Evolutionary conservation across 73 alveolate genomes (phyloP), one percentile per base, ranked within the genome.

Genomic region (Symbiodinium natans): DNA sequence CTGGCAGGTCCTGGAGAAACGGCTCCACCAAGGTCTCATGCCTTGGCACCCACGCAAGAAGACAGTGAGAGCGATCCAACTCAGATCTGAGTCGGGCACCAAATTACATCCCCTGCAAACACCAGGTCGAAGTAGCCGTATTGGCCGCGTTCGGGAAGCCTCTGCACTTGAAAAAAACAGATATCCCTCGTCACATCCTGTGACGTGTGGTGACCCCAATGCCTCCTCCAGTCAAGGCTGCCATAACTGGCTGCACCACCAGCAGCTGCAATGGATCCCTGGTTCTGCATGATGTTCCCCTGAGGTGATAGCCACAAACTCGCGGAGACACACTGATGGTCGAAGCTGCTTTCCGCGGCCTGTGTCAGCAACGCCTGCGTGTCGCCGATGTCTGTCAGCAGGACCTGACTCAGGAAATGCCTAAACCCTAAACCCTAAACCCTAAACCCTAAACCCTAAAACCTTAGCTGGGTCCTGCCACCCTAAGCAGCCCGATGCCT

Each of bases 11-110:
- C 97, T 90, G 87, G 75, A 90, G 83, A 25, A 90, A 90, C 17
- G 97, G 97, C 97, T 90, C 97, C 97, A 90, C 97, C 77, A 90
- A 68, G 74, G 88, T 68, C 88, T 90, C 97, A 17, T 90, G 97
- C 97, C 97, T 90, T 39, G 4, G n/a, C n/a, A n/a, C n/a, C n/a
- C n/a, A 27, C 1, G 33, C 40, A 1, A 27, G 21, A 75, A n/a
- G 41, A 33, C 31, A 34, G 31, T 2, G 17, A 3, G 86, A 75
- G 29, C 8, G 46, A n/a, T 17, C 41, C n/a, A 27, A 21, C 36
- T 19, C 41, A 75, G 25, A 31, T 77, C 54, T 0, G 33, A 73
- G 94, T 3, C 33, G 40, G 11, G 77, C 43, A 59, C 97, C 97
- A 90, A 73, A 90, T 90, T 41, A 90, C 97, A 43, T 90, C 97